These are phyloP conservation scores for Babesia ovis DNA, from an alignment of 169 alveolate species.

Conservation along the genomic window DNA sequence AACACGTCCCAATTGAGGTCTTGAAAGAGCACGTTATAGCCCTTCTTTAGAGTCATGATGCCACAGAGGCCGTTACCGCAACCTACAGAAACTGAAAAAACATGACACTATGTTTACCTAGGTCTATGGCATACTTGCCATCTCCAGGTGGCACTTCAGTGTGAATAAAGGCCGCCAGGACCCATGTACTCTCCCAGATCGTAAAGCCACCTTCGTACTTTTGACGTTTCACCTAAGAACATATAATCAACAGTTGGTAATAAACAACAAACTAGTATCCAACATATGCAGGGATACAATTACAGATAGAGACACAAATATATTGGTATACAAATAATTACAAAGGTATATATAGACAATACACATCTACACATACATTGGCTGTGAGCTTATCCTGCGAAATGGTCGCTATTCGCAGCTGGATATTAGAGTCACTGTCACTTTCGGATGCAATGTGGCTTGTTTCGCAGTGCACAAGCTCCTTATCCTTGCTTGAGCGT, in stretches of 20 bases:
- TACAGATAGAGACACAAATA: no score
- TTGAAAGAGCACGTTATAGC: slow-evolving; percentile 55
- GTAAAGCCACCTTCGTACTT: slow-evolving; percentile 67
- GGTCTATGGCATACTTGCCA: slow-evolving; percentile 22
- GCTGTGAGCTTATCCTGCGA: slow-evolving; percentile 7
- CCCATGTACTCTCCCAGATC: slow-evolving; percentile 70
- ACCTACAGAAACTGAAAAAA: slow-evolving; percentile 11
- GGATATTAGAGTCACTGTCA: background rate
- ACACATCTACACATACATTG: background rate
- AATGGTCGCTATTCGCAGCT: background rate
- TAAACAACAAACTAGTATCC: no score
- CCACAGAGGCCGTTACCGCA: slow-evolving; percentile 67
- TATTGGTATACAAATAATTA: no score
- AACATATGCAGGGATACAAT: no score
- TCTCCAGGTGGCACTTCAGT: background rate
- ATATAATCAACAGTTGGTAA: no score
- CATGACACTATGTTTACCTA: slow-evolving; percentile 13
- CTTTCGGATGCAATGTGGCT: background rate
- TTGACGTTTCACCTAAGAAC: slow-evolving; percentile 31
- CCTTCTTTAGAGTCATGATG: slow-evolving; percentile 20
- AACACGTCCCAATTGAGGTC: slow-evolving; percentile 63
- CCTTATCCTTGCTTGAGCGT: background rate
- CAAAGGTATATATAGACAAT: background rate
- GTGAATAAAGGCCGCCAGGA: slow-evolving; percentile 37
- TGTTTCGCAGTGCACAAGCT: background rate